Percentiles rank a stretch among this genome's conserved stretches.
Conservation (phyloP, 176 grass and related monocot species). For the Musa beccarii region DNA sequence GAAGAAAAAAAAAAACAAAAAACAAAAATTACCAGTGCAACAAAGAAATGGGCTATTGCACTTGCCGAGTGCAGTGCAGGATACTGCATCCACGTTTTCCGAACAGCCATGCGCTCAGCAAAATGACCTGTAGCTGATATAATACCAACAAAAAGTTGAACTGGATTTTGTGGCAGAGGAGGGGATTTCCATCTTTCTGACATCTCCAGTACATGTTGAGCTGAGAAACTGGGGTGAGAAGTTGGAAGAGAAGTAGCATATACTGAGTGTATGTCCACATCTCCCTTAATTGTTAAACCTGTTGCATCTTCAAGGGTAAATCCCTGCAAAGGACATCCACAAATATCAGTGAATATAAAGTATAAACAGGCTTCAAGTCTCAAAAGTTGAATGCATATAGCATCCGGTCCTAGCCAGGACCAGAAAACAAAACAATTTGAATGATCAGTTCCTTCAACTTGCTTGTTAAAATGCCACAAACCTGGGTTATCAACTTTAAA, state of each 20-base stretch:
- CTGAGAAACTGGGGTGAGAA: conserved; percentile 40
- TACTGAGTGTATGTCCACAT: conserved; percentile 57
- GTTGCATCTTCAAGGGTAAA: conserved; percentile 85
- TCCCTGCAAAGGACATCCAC: conserved; percentile 35
- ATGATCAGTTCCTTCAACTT: no score
- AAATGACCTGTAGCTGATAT: conserved; percentile 88
- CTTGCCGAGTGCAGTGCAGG: conserved; percentile 52
- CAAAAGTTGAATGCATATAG: background rate
- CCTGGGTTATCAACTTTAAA: background rate
- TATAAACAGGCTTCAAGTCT: background rate
- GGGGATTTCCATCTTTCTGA: conserved; percentile 67
- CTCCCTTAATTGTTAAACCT: conserved; percentile 61
- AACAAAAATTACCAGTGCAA: conserved; percentile 62
- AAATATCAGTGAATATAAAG: no score
- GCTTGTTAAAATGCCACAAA: no score
- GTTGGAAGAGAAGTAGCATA: conserved; percentile 79
- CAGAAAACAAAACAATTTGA: no score
- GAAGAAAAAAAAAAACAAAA: background rate
- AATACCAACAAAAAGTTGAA: conserved; percentile 76
- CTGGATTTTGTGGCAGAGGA: conserved; percentile 35
- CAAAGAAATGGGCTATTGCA: conserved; percentile 79
- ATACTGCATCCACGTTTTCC: conserved; percentile 95
- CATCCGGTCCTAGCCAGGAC: background rate
- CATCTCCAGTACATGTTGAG: conserved; percentile 69
- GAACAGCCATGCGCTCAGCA: conserved; percentile 81